Conservation (phyloP, 2,329 filamentous ascomycete genomes). For the Rutstroemia sp. region DNA sequence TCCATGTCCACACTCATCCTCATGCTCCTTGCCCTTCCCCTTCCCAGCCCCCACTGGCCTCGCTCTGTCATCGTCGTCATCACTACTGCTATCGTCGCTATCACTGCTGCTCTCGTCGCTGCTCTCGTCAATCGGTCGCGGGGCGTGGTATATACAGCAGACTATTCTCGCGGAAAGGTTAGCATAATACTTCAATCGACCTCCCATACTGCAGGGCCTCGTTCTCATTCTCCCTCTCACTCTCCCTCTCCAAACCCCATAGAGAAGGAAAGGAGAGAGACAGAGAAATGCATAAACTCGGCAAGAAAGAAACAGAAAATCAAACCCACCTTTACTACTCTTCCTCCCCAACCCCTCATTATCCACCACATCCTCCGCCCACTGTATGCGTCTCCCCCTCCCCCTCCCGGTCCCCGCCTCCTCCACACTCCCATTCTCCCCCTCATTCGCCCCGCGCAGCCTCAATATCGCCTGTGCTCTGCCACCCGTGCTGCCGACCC, state of each 20-base stretch:
- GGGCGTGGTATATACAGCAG: constrained; percentile 97
- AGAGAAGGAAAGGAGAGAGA: not conserved
- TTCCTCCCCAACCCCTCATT: constrained; percentile 94
- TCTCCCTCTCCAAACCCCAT: not conserved
- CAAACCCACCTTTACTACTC: constrained; percentile 71
- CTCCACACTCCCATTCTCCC: constrained; percentile 3
- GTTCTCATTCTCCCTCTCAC: not conserved
- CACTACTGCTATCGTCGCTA: constrained; percentile 49
- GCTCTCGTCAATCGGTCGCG: constrained; percentile 74
- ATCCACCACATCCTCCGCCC: constrained; percentile 89
- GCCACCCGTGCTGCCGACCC: not conserved
- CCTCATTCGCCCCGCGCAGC: constrained; percentile 22
- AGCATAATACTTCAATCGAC: too few species aligned
- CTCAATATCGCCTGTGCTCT: constrained; percentile 21
- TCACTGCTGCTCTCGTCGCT: constrained; percentile 57
- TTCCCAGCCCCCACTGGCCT: constrained; percentile 32
- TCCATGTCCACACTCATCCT: constrained; percentile 20
- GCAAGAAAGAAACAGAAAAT: not conserved
- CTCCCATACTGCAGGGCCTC: not conserved
- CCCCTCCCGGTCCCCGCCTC: constrained; percentile 8
- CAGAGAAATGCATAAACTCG: not conserved
- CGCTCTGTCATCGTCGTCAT: constrained; percentile 47
- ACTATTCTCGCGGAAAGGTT: constrained; percentile 44
- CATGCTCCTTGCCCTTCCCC: constrained; percentile 33
- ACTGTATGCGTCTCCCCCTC: constrained; percentile 61